Conservation (phyloP, 2,329 filamentous ascomycete species). For the Arthrinium puccinioides region DNA sequence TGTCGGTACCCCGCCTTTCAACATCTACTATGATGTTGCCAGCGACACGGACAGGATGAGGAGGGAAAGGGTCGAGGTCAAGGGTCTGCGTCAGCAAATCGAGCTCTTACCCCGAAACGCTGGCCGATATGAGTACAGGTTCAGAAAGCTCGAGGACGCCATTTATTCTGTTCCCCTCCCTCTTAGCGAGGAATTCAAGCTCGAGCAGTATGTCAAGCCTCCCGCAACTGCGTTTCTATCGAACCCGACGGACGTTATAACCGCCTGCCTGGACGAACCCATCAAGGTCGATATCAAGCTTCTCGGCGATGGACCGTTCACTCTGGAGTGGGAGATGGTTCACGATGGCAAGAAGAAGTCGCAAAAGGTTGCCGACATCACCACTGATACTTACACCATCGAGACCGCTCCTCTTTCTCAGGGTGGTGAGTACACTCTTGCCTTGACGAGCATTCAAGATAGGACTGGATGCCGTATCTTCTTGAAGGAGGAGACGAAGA, state of each 20-base stretch:
- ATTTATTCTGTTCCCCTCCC: slow-evolving; percentile 60
- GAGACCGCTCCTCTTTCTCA: slow-evolving; percentile 66
- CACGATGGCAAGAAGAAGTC: slow-evolving; percentile 80
- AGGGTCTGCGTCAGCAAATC: slow-evolving; percentile 74
- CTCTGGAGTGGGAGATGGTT: slow-evolving; percentile 84
- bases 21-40: slow-evolving; percentile 68
- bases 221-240: slow-evolving; percentile 74
- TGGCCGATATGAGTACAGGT: slow-evolving; percentile 81
- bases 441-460: slow-evolving; percentile 81
- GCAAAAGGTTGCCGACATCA: slow-evolving; percentile 56
- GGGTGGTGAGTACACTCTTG: slow-evolving; percentile 85
- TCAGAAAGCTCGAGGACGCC: slow-evolving; percentile 71
- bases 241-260: slow-evolving; percentile 44
- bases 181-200: slow-evolving; percentile 20
- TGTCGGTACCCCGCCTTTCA: slow-evolving; percentile 86
- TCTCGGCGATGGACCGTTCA: slow-evolving; percentile 79
- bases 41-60: slow-evolving; percentile 50
- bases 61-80: slow-evolving; percentile 48
- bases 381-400: slow-evolving; percentile 59
- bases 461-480: slow-evolving; percentile 79
- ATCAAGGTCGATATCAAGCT: slow-evolving; percentile 69
- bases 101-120: slow-evolving; percentile 76
- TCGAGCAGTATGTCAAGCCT: slow-evolving; percentile 90
- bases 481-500: slow-evolving; percentile 76
- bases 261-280: slow-evolving; percentile 76